These are phyloP conservation scores for Aspergillus fumigatus DNA, from an alignment of 2,329 filamentous ascomycete species.

Conservation along the genomic window DNA sequence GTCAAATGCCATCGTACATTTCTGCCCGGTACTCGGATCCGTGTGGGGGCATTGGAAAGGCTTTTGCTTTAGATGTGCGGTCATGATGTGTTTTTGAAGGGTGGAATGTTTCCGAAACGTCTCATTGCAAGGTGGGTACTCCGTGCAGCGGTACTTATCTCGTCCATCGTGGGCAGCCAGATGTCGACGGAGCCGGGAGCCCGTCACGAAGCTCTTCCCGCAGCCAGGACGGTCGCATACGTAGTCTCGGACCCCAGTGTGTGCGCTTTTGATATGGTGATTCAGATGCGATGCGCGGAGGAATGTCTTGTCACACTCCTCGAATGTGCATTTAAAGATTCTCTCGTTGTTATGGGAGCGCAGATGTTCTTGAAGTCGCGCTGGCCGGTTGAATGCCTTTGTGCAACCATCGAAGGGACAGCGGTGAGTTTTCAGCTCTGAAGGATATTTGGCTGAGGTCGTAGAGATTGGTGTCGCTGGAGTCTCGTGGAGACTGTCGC, in stretches of 20 bases:
- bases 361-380: slow-evolving; percentile 72
- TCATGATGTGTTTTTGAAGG: slow-evolving; percentile 74
- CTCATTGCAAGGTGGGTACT: slow-evolving; percentile 65
- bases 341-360: slow-evolving; percentile 82
- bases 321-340: slow-evolving; percentile 66
- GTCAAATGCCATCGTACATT: slow-evolving; percentile 68
- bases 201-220: slow-evolving; percentile 75
- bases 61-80: slow-evolving; percentile 66
- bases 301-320: slow-evolving; percentile 76
- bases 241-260: slow-evolving; percentile 66
- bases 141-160: slow-evolving; percentile 69
- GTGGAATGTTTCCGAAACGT: slow-evolving; percentile 86
- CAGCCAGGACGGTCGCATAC: slow-evolving; percentile 69
- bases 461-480: slow-evolving; percentile 51
- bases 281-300: slow-evolving; percentile 80
- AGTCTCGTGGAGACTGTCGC: slow-evolving; percentile 39
- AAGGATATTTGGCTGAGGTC: slow-evolving; percentile 49
- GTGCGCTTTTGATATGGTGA: slow-evolving; percentile 78
- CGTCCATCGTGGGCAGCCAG: slow-evolving; percentile 71
- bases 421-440: slow-evolving; percentile 68
- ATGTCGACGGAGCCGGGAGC: slow-evolving; percentile 72
- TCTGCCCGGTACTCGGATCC: slow-evolving; percentile 48
- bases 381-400: slow-evolving; percentile 84
- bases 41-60: slow-evolving; percentile 66
- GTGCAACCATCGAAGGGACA: slow-evolving; percentile 71